Evolutionary conservation across 129 eudicot species (phyloP).

Genomic region (Logfia minima): DNA sequence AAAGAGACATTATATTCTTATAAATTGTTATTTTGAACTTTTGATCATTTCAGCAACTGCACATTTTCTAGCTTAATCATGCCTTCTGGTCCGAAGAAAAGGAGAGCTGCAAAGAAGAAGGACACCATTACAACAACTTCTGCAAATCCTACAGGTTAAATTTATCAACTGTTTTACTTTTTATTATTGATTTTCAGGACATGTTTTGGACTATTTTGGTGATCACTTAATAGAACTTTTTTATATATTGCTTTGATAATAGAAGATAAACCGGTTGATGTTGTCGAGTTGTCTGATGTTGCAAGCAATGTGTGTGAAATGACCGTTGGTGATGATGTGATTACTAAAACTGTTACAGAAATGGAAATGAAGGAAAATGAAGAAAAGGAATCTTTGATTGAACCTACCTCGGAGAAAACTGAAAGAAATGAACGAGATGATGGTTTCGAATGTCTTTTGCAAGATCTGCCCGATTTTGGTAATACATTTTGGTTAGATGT

Average conservation of each 20-base stretch:
- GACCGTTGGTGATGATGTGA: background rate
- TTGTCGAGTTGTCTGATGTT: background rate
- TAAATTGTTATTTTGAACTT: background rate
- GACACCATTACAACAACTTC: background rate
- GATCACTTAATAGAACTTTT: background rate
- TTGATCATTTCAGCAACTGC: background rate
- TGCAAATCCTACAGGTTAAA: background rate
- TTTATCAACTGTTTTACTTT: background rate
- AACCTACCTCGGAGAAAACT: background rate
- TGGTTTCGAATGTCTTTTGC: background rate
- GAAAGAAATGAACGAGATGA: background rate
- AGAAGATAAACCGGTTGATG: background rate
- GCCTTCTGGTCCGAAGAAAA: conserved; percentile 42
- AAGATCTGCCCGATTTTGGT: background rate
- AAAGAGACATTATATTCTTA: background rate
- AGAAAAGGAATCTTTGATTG: background rate
- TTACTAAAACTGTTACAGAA: background rate
- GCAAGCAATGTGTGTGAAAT: background rate
- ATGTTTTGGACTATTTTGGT: background rate
- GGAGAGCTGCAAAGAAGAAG: conserved; percentile 37
- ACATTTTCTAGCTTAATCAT: conserved; percentile 8
- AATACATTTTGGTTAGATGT: background rate
- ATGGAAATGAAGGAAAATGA: background rate
- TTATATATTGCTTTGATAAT: background rate
- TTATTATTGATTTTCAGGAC: background rate